Percentiles rank a stretch among this genome's conserved stretches.
Evolutionary conservation across 129 eudicot genomes (phyloP).

Genomic region (Escallonia rubra): DNA sequence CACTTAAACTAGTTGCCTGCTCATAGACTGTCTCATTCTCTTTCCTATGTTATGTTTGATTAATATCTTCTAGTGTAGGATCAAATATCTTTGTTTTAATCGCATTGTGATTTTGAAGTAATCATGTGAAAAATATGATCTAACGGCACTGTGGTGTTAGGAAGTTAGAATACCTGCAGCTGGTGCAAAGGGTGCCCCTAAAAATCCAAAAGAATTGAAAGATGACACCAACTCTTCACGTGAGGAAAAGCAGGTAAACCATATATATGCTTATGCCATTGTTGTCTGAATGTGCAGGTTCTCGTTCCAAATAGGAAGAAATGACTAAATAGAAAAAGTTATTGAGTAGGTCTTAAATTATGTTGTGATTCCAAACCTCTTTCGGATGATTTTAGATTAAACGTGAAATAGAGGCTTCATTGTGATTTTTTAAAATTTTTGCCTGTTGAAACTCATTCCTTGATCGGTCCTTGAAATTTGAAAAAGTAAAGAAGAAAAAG

Average conservation of each 20-base stretch:
- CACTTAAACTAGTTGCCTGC: no score
- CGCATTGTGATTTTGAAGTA: no score
- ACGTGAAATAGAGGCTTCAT: neutral
- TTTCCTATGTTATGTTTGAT: no score
- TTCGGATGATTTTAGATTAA: neutral
- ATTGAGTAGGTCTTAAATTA: neutral
- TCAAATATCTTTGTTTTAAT: no score
- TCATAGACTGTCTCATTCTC: no score
- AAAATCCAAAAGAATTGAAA: constrained; percentile 77
- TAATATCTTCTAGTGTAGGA: no score
- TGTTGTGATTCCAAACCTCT: neutral
- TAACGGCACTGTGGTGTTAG: constrained; percentile 40
- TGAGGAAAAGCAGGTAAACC: constrained; percentile 76
- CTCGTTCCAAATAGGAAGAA: neutral
- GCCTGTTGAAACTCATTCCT: no score
- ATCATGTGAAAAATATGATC: neutral
- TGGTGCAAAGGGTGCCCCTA: constrained; percentile 83
- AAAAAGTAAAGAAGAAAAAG: no score
- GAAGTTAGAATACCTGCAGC: constrained; percentile 99
- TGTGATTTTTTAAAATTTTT: neutral
- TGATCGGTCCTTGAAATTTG: no score
- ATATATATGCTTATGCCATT: neutral
- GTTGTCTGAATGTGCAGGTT: neutral
- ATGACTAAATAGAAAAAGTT: neutral
- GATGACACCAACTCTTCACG: constrained; percentile 88